Conservation (phyloP, 225 moss, liverwort and hornwort species). For the Ulota crispa region DNA sequence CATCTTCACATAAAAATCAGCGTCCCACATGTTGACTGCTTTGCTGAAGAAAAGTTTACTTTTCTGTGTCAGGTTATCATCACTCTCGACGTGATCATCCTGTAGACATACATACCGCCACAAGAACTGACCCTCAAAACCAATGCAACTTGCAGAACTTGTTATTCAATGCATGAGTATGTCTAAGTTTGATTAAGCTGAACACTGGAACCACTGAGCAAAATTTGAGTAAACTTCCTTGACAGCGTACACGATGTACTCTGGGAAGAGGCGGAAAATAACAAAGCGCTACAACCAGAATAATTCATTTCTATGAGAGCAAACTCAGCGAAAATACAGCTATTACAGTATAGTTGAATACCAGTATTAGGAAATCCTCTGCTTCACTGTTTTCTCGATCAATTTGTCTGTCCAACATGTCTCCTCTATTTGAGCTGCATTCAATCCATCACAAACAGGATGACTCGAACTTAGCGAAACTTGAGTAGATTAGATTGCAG, state of each 20-base stretch:
- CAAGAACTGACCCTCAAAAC: conserved; percentile 3
- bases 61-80: conserved; percentile 76
- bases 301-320: background rate
- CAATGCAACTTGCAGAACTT: background rate
- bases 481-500: conserved; percentile 1
- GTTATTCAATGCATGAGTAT: background rate
- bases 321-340: background rate
- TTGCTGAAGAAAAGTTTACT: conserved; percentile 67
- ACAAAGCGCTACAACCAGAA: background rate
- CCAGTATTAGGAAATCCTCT: conserved; percentile 86
- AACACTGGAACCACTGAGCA: conserved; percentile 7
- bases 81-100: conserved; percentile 94
- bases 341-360: conserved; percentile 24
- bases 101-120: conserved; percentile 33
- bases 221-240: background rate
- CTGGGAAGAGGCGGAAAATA: background rate
- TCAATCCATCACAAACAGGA: background rate
- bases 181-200: background rate
- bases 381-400: conserved; percentile 72
- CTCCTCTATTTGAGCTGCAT: conserved; percentile 93
- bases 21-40: conserved; percentile 82
- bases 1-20: conserved; percentile 93
- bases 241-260: background rate
- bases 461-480: background rate
- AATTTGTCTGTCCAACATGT: conserved; percentile 90